phyloP scores from a whole-genome alignment of 1,284 basidiomycete genomes.

The Austroboletus novae-zelandiae region DNA sequence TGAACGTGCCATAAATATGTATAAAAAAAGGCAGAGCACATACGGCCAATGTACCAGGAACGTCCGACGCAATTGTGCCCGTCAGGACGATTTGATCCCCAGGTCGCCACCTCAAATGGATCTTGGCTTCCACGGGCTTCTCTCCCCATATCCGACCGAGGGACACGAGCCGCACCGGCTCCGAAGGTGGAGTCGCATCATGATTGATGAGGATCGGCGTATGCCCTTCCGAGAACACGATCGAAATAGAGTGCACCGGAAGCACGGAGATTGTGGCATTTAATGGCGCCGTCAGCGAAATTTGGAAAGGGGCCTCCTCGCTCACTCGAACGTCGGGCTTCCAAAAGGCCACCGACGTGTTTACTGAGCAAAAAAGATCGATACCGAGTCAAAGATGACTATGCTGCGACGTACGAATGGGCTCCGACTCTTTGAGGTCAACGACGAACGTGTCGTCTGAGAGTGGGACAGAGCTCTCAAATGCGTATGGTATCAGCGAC shows the following conservation, averaged over 20 bases:
- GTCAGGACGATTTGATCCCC: slow-evolving; percentile 52
- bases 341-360: slow-evolving; percentile 71
- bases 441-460: slow-evolving; percentile 56
- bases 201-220: slow-evolving; percentile 52
- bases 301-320: slow-evolving; percentile 69
- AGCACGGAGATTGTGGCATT: slow-evolving; percentile 48
- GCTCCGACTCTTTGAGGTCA: slow-evolving; percentile 58
- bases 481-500: neutral
- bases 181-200: slow-evolving; percentile 11
- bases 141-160: slow-evolving; percentile 22
- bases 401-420: slow-evolving; percentile 52
- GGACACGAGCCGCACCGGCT: slow-evolving; percentile 18
- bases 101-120: slow-evolving; percentile 54
- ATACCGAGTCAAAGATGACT: neutral
- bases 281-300: slow-evolving; percentile 54
- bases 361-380: slow-evolving; percentile 45
- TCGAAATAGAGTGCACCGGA: slow-evolving; percentile 55
- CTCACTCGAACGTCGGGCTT: slow-evolving; percentile 55
- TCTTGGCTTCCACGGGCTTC: slow-evolving; percentile 26
- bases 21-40: neutral
- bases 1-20: no score
- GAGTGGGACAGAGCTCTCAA: slow-evolving; percentile 66
- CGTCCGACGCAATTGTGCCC: slow-evolving; percentile 51
- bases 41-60: slow-evolving; percentile 51
- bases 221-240: slow-evolving; percentile 51